Evolutionary conservation across 2,329 filamentous ascomycete species (phyloP), one percentile per base, ranked within the genome.

Genomic region (Exophiala dermatitidis): DNA sequence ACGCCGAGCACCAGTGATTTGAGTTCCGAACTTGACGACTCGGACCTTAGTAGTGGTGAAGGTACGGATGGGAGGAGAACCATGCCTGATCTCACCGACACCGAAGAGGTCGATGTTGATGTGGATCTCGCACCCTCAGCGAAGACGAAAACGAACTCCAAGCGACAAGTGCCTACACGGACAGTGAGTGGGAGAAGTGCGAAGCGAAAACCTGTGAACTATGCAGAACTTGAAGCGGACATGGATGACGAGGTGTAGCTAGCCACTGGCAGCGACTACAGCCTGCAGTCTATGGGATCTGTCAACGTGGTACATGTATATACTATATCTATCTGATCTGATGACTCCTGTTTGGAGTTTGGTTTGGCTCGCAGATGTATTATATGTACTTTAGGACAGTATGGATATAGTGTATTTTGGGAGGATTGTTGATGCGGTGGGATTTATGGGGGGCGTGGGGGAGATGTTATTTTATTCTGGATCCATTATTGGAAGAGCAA

Each of bases 61-160:
- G 65, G 68, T 26, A 61, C 37, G 6, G 49, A 52, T 9, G 48
- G 31, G 48, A 33, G 63, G 48, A 7, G 4, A 8, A 8, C 28
- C 4, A 67, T 74, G 58, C 68, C 69, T 53, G 71, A 74, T 52
- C 60, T 74, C 38, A 71, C 68, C 36, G 66, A 69, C 26, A 63
- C 49, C n/a, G 51, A 57, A 31, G 53, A 50, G 31, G 45, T 33
- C 30, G 30, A 3, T 38, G 29, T 38, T 28, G 53, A 50, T 28
- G 45, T 33, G 19, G 30, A 3, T 38, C 26, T 38, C 5, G 3
- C 42, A 45, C 8, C 29, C 19, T 43, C 41, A 30, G 40, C 38
- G 10, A 26, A 5, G 12, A 26, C 38, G 9, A 28, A 28, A 31
- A 31, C 38, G 9, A 28, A 28, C 30, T 30, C 28, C 12, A 38